These are phyloP conservation scores for Micractinium conductrix DNA, from an alignment of 139 green algal species.

Conservation along the genomic window DNA sequence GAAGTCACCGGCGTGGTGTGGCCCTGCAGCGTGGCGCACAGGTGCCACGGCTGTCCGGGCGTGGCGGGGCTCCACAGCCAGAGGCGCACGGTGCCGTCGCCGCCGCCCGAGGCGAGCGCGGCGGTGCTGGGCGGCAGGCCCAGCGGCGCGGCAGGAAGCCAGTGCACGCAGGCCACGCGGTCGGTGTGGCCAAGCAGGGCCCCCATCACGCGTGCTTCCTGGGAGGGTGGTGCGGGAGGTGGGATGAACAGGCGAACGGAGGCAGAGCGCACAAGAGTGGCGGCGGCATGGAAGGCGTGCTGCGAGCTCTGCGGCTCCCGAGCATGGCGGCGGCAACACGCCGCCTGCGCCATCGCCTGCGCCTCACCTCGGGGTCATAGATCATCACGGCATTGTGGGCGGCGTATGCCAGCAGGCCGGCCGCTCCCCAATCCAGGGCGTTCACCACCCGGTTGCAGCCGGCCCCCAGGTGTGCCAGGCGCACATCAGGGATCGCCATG, in stretches of 20 bases:
- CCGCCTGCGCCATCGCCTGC: background rate
- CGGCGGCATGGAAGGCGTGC: background rate
- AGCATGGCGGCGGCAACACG: background rate
- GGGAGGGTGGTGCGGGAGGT: background rate
- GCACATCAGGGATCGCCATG: background rate
- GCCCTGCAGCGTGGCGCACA: constrained; percentile 45
- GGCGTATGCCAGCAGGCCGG: constrained; percentile 73
- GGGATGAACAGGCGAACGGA: background rate
- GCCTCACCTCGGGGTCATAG: constrained; percentile 69
- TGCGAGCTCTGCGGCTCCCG: background rate
- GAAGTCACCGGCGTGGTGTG: constrained; percentile 64
- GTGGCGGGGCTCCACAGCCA: constrained; percentile 54
- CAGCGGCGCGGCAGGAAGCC: constrained; percentile 51
- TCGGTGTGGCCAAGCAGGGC: constrained; percentile 78
- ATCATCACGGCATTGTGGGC: constrained; percentile 68
- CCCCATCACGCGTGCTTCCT: constrained; percentile 59
- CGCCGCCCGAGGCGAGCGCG: constrained; percentile 63
- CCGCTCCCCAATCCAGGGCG: constrained; percentile 70
- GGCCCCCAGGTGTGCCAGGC: constrained; percentile 55
- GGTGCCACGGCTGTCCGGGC: constrained; percentile 45
- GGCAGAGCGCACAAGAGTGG: background rate
- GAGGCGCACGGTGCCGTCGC: constrained; percentile 65
- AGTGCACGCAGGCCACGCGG: constrained; percentile 81
- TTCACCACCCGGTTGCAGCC: constrained; percentile 76
- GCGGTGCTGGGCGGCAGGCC: background rate